Base-by-base conservation (phyloP, 2,329 filamentous ascomycete species). In the Fusarium sp. region DNA sequence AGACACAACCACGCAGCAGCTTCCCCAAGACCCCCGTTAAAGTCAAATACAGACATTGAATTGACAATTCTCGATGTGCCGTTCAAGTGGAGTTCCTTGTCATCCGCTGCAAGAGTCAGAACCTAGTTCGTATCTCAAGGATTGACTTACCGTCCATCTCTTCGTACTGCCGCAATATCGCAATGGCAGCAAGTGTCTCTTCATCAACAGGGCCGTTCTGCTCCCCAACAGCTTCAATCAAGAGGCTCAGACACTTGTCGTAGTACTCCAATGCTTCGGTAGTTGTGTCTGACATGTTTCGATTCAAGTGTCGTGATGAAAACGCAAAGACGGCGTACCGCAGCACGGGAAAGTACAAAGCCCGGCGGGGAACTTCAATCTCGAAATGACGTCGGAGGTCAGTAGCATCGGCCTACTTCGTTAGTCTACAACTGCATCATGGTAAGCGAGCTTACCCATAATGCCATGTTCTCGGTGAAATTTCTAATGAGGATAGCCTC, bases 51-150 rank as follows among this genome's bases (percentile, higher is more conserved):
- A 5, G 68, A 69, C 66, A 69, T 69, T 18, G 66, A 69, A 28
- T 71, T 69, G 36, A 71, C 65, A 15, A 71, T 66, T 27, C 64
- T 54, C n/a, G 67, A 68, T 7, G 67, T 70, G 4, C 67, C 67
- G 4, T 61, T 66, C 4, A 70, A 57, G 10, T 70, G 67, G 11
- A 70, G 50, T 27, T 68, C 67, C 44, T 63, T 70, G 23, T 70
- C 67, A 27, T 70, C 67, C 27, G 67, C 67, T 70, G 12, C 23
- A 28, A 40, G 18, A 28, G 36, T 53, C 23, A 53, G 50, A 2
- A 2, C 34, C 30, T 27, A 13, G 13, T 36, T 31, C 23, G 7
- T 36, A 6, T 2, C 5, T 27, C 31, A 11, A 2, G n/a, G 36
- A 13, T 8, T 12, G 31, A 37, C 47, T 51, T 1, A 51, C 47